Evolutionary conservation across 2,329 filamentous ascomycete genomes (phyloP), one percentile per base, ranked within the genome.

Genomic region (Apiospora pterosperma): DNA sequence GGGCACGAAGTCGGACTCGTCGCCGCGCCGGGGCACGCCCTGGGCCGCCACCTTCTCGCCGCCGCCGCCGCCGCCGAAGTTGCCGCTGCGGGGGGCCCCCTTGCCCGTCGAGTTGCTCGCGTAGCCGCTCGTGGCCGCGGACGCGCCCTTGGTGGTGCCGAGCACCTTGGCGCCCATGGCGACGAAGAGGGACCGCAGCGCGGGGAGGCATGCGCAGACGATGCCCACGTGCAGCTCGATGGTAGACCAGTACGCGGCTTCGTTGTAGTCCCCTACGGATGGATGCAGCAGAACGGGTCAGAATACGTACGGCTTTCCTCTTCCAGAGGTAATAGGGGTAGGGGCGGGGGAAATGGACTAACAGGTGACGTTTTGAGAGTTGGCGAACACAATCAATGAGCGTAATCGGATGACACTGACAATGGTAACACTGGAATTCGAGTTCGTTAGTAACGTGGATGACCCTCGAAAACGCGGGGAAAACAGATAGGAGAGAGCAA

Each of bases 121-220:
- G 58, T 19, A 4, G 38, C 61, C 58, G 21, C 39, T 39, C 16
- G 61, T 60, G 28, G 21, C 59, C 21, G 36, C 36, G 34, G 64
- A 63, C 36, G 31, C 58, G 38, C 62, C 64, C 39, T 64, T 63
- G 64, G 39, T 65, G 23, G 64, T 59, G 31, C 66, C 65, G 6
- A 68, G 66, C 12, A 64, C 31, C 58, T 60, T 62, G 36, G 63
- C 66, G 39, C 67, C 67, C 36, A 68, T 59, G 25, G 36, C 59
- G 59, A 68, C 52, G 63, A 75, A 68, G 16, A 75, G 68, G 14
- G 68, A 62, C n/a, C 73, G 73, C 8, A 74, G 67, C n/a, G 75
- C 71, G 0, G 80, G 79, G 69, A 82, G 76, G 70, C 79, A 80
- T 8, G 77, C 77, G 67, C 79, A 81, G n/a, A 81, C 76, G 62